phyloP scores from a whole-genome alignment of 2,329 filamentous ascomycete species.

The Aaosphaeria arxii region DNA sequence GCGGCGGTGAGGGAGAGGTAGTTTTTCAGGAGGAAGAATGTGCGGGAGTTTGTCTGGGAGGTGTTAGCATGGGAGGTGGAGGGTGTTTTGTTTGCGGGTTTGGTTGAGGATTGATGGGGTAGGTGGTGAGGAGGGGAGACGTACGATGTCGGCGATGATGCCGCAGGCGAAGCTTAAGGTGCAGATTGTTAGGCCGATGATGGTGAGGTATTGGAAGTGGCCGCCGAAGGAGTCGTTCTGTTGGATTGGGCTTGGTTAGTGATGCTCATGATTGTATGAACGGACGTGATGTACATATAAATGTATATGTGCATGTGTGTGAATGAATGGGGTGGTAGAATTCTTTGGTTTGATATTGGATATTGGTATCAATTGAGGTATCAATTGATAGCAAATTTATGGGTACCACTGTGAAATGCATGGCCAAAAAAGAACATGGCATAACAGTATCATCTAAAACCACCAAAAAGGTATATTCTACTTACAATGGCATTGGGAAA shows the following conservation, averaged over 20 bases:
- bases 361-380: not conserved
- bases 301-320: not conserved
- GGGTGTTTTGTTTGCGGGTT: not conserved
- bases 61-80: not conserved
- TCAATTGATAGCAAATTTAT: no score
- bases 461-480: not conserved
- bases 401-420: no score
- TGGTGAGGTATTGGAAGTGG: constrained; percentile 71
- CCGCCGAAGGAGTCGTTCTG: constrained; percentile 62
- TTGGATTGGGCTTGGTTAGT: constrained; percentile 4
- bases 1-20: constrained; percentile 62
- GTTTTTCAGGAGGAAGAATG: constrained; percentile 63
- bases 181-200: constrained; percentile 64
- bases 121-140: constrained; percentile 39
- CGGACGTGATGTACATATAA: not conserved
- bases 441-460: not conserved
- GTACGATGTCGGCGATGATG: constrained; percentile 62
- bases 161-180: constrained; percentile 60
- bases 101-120: not conserved
- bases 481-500: constrained; percentile 7
- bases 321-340: not conserved
- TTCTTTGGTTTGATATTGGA: not conserved
- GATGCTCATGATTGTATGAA: not conserved
- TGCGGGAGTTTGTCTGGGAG: not conserved
- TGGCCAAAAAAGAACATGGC: no score